Conservation (phyloP, 495 filamentous ascomycete species). For the Trichoderma reesei region DNA sequence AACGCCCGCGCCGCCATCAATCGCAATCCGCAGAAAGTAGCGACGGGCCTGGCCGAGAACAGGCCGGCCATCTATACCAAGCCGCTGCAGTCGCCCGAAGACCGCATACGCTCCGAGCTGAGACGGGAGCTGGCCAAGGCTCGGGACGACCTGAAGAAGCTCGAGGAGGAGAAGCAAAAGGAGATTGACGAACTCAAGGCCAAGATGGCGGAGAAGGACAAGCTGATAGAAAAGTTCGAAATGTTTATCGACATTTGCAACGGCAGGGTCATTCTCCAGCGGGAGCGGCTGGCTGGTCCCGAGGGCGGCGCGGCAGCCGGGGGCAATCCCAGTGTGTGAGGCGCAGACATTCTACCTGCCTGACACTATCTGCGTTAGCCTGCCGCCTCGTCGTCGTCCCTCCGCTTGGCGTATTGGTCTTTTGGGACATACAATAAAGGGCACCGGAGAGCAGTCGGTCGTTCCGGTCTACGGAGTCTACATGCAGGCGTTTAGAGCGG, state of each 20-base stretch:
- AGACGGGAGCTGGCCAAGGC: slow-evolving; percentile 40
- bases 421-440: neutral
- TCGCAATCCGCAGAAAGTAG: slow-evolving; percentile 46
- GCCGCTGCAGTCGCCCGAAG: slow-evolving; percentile 44
- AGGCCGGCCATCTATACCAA: slow-evolving; percentile 48
- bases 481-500: neutral
- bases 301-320: slow-evolving; percentile 22
- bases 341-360: neutral
- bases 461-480: slow-evolving; percentile 8
- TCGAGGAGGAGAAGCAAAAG: slow-evolving; percentile 35
- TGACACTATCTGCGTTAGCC: neutral
- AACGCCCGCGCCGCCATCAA: slow-evolving; percentile 49
- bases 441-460: slow-evolving; percentile 2
- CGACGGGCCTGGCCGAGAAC: slow-evolving; percentile 38
- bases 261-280: slow-evolving; percentile 44
- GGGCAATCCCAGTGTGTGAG: slow-evolving; percentile 2
- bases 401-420: neutral
- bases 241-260: slow-evolving; percentile 54
- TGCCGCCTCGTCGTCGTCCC: neutral
- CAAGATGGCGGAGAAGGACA: slow-evolving; percentile 41
- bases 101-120: slow-evolving; percentile 44
- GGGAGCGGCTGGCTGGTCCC: slow-evolving; percentile 28
- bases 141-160: slow-evolving; percentile 37
- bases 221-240: slow-evolving; percentile 46
- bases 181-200: slow-evolving; percentile 40